Evolutionary conservation across 169 alveolate species (phyloP).

Genomic region (Plasmodium ovale): DNA sequence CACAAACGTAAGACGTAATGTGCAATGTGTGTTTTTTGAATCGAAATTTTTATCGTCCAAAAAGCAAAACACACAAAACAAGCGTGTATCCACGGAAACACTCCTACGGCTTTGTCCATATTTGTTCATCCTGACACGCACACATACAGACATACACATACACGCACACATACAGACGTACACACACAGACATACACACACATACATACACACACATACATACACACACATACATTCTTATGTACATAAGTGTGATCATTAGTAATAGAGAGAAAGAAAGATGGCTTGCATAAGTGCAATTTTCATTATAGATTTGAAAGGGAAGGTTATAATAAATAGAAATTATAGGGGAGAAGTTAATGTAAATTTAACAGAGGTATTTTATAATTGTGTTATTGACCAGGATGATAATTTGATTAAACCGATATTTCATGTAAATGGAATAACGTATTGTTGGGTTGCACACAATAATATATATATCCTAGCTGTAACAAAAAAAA

Average conservation of each 20-base stretch:
- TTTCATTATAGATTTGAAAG: constrained; percentile 94
- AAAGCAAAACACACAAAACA: too few species aligned
- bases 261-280: not conserved
- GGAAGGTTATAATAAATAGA: constrained; percentile 92
- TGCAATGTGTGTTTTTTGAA: too few species aligned
- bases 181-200: not conserved
- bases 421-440: constrained; percentile 96
- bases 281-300: constrained; percentile 94
- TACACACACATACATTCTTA: not conserved
- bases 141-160: not conserved
- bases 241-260: constrained; percentile 3
- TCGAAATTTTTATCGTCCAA: too few species aligned
- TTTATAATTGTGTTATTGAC: constrained; percentile 94
- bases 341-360: constrained; percentile 91
- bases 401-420: constrained; percentile 94
- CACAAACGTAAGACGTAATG: too few species aligned
- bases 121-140: not conserved
- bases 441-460: constrained; percentile 97
- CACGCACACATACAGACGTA: not conserved
- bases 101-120: too few species aligned
- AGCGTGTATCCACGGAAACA: too few species aligned
- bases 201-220: not conserved
- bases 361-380: constrained; percentile 86
- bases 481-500: constrained; percentile 86
- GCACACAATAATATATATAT: constrained; percentile 95